Evolutionary conservation across 2,329 filamentous ascomycete species (phyloP).

Genomic region (Trichoderma guizhouense): DNA sequence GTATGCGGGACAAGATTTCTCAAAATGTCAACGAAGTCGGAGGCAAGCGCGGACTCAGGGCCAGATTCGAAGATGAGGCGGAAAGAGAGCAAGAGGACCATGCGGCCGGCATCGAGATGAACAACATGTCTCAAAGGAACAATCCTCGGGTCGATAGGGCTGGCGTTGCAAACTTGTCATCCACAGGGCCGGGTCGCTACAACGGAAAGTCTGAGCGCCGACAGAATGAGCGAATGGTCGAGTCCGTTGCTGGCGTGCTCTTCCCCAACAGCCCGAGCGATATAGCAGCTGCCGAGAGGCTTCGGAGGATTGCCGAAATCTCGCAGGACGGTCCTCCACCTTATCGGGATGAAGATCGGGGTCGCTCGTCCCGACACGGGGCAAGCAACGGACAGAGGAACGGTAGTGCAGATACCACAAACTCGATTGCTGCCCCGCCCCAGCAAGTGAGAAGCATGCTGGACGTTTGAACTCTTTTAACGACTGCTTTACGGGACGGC

Average conservation of each 20-base stretch:
- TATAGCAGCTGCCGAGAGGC: conserved; percentile 28
- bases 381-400: conserved; percentile 39
- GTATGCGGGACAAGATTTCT: conserved; percentile 51
- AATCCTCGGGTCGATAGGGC: conserved; percentile 34
- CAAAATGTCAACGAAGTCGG: conserved; percentile 55
- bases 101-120: conserved; percentile 41
- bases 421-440: conserved; percentile 47
- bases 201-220: conserved; percentile 44
- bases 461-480: conserved; percentile 42
- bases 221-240: conserved; percentile 42
- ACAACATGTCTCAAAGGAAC: conserved; percentile 25
- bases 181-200: conserved; percentile 32
- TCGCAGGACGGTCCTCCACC: conserved; percentile 45
- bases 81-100: conserved; percentile 30
- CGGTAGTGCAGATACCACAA: conserved; percentile 44
- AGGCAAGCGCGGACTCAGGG: conserved; percentile 44
- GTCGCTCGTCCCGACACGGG: conserved; percentile 26
- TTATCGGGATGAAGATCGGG: conserved; percentile 32
- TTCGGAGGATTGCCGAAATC: conserved; percentile 38
- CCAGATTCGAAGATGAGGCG: conserved; percentile 36
- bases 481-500: background rate
- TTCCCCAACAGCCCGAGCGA: conserved; percentile 48
- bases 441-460: conserved; percentile 58
- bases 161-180: conserved; percentile 28
- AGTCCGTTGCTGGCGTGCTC: conserved; percentile 44